Base-by-base conservation (phyloP, 2,329 filamentous ascomycete species). In the Paecilomyces variotii region DNA sequence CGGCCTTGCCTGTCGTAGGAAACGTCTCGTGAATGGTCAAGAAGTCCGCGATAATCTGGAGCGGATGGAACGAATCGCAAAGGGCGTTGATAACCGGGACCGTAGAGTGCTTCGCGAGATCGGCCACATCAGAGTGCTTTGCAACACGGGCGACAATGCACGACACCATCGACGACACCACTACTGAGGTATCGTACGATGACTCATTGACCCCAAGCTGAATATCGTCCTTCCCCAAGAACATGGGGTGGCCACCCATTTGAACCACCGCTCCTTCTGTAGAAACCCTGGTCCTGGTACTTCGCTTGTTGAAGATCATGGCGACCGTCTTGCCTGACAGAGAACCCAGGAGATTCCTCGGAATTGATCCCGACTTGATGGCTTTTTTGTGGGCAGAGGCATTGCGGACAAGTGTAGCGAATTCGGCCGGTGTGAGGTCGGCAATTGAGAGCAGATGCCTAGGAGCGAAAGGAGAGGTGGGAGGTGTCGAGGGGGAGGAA, bases 251-350 rank as follows among this genome's bases (percentile, higher is more conserved):
- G 0, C 93, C 94, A 39, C 92, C 91, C 80, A 99, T 83, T 60
- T 90, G 80, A n/a, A 88, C 84, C 39, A 97, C 87, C 11, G 94
- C 94, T 6, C 88, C 88, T 79, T 99, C 94, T 1, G 92, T 97
- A 1, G 91, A 96, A 32, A 99, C 87, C 62, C 94, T 87, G 11
- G 94, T 99, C 60, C 94, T 85, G 11, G 94, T 99, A 68, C 89
- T 95, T 65, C 92, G 87, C 79, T 99, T 99, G 82, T 84, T 95
- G 80, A 99, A 99, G 82, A 95, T 90, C 86, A 99, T 88, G 64
- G 94, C 93, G 32, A 99, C 84, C 0, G 91, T 92, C 74, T 90
- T 86, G 56, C 90, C 89, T 0, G 83, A 76, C 62, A 99, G 78
- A 10, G 84, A 79, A 49, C 82, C 80, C 57, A 82, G 78, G 57